Conservation (phyloP, 1,284 basidiomycete genomes). For the Pseudozyma hubeiensis region DNA sequence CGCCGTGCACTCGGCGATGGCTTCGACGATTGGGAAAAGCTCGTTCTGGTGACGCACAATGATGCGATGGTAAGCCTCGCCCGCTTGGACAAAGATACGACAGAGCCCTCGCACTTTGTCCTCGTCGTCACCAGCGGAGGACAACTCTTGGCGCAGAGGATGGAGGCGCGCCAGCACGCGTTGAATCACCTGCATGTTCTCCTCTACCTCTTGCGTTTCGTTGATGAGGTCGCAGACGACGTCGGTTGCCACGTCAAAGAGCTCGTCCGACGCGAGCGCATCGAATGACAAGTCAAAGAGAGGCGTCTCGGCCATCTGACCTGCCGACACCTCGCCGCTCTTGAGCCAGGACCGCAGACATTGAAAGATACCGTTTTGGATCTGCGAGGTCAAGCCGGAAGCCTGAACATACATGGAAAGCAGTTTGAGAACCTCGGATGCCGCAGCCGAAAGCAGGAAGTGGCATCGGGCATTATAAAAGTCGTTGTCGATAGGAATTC, state of each 20-base stretch:
- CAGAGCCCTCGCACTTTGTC: conserved; percentile 91
- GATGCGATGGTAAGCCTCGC: conserved; percentile 92
- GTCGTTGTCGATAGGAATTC: conserved; percentile 89
- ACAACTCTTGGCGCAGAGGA: conserved; percentile 52
- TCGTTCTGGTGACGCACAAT: conserved; percentile 87
- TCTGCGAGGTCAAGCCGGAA: conserved; percentile 80
- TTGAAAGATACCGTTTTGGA: conserved; percentile 88
- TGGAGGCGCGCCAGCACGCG: conserved; percentile 77
- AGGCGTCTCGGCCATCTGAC: conserved; percentile 79
- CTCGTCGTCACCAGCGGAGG: conserved; percentile 73
- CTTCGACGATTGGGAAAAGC: conserved; percentile 92
- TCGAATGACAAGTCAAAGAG: conserved; percentile 77
- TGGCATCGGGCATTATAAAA: conserved; percentile 72
- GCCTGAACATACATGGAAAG: conserved; percentile 91
- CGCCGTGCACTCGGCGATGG: conserved; percentile 91
- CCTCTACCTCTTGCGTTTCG: conserved; percentile 96
- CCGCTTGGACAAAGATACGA: conserved; percentile 92
- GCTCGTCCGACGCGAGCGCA: conserved; percentile 73
- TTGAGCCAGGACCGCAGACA: conserved; percentile 89
- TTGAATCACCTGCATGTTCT: conserved; percentile 89
- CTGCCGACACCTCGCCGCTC: conserved; percentile 83
- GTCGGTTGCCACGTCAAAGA: conserved; percentile 93
- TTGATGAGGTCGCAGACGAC: conserved; percentile 94
- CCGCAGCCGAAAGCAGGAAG: conserved; percentile 72
- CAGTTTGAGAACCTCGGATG: conserved; percentile 80